Base-by-base conservation (phyloP, 306 rosid species). In the Fragaria nilgerrensis region DNA sequence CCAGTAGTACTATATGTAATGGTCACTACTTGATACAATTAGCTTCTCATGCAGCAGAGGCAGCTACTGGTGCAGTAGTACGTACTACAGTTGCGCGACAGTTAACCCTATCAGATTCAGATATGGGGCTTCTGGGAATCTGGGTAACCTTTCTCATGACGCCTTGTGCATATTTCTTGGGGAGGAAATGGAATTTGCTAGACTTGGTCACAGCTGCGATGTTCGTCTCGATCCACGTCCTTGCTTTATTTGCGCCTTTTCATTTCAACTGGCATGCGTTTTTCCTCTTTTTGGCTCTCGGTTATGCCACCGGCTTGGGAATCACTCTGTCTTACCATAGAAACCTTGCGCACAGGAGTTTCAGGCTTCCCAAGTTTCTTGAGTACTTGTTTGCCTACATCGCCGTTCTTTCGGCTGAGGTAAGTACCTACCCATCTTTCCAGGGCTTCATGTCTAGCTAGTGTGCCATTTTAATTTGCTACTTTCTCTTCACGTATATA, bases 321-420 rank as follows among this genome's bases (percentile, higher is more conserved):
- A 83, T 92, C 29, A 94, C 97, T 10, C 81, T 90, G 1, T 94
- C 97, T 55, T 93, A 75, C 63, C 98, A 91, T 69, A 83, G 97
- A 64, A 79, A 94, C 73, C 98, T 93, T 49, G 92, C 98, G 34
- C 98, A 93, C 55, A 80, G 85, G 69, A 94, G 97, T 70, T 93
- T 93, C 80, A 91, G 83, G 87, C 85, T 93, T 65, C 98, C 96
- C 20, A 93, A 91, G 78, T 89, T 88, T 88, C 97, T 91, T 29
- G 97, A 93, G 75, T 93, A 91, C 80, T 49, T 76, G 20, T 93
- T 88, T 79, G 93, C 98, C 32, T 91, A 93, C 49, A 86, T 92
- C 59, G 98, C 93, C 1, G 93, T 75, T 70, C 85, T 83, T 13
- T 93, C 98, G n/a, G 91, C 86, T 83, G 91, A 91, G 96, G 98